phyloP scores from a whole-genome alignment of 345 rosid genomes.

The Theobroma cacao region DNA sequence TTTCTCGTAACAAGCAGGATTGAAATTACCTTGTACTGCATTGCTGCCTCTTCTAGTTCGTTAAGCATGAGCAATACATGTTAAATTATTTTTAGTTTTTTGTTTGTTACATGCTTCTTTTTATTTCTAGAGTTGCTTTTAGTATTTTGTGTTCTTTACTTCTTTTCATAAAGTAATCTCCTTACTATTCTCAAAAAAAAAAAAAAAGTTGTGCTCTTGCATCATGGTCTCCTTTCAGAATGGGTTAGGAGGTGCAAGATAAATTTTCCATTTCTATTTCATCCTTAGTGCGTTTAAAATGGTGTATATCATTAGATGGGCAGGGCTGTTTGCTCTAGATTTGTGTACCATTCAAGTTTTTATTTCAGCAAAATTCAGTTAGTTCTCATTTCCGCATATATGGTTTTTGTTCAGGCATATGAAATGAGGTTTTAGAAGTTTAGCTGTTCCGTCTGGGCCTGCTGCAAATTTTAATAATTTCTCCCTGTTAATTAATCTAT shows the following conservation, averaged over 20 bases:
- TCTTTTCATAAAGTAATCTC: too few species aligned
- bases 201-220: not conserved
- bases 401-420: not conserved
- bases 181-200: too few species aligned
- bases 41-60: not conserved
- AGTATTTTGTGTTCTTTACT: not conserved
- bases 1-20: slow-evolving; percentile 69
- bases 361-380: not conserved
- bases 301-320: not conserved
- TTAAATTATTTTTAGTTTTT: not conserved
- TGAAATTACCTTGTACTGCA: slow-evolving; percentile 20
- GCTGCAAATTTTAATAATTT: too few species aligned
- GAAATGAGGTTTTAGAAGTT: not conserved
- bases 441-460: not conserved
- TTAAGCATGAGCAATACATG: not conserved
- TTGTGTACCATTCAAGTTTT: slow-evolving; percentile 1
- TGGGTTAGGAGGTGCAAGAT: not conserved
- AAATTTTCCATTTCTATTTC: not conserved
- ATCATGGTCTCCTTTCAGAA: not conserved
- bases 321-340: not conserved
- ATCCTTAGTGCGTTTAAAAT: not conserved
- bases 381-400: not conserved
- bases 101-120: not conserved
- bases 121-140: not conserved
- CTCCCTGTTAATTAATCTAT: too few species aligned